Percentiles rank a stretch among this genome's conserved stretches.
phyloP scores from a whole-genome alignment of 1,284 basidiomycete genomes.

The Farysia itapuensis region DNA sequence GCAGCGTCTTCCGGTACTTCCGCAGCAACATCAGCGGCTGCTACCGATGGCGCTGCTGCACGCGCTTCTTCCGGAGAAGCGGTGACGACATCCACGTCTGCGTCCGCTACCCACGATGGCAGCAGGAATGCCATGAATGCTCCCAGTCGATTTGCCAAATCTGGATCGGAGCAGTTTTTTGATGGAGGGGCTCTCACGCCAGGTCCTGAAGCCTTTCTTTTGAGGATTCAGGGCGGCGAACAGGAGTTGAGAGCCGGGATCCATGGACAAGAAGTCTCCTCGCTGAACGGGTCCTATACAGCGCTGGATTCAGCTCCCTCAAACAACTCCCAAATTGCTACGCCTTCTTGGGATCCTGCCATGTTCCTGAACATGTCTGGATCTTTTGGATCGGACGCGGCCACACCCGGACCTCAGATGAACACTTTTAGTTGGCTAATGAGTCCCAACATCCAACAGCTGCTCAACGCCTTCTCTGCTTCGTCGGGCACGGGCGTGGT shows the following conservation, averaged over 20 bases:
- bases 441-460: constrained; percentile 47
- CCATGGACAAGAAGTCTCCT: constrained; percentile 43
- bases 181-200: constrained; percentile 48
- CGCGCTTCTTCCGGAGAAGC: constrained; percentile 1
- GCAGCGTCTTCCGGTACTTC: constrained; percentile 1
- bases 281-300: constrained; percentile 21
- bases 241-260: constrained; percentile 48
- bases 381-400: constrained; percentile 9
- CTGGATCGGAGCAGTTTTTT: constrained; percentile 41
- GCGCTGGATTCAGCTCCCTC: constrained; percentile 18
- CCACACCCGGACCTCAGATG: constrained; percentile 19
- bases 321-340: constrained; percentile 20
- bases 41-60: background rate
- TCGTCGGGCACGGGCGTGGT: constrained; percentile 20
- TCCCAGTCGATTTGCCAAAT: constrained; percentile 38
- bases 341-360: constrained; percentile 26
- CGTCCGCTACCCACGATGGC: background rate
- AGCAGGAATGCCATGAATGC: constrained; percentile 30
- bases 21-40: constrained; percentile 2
- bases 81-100: constrained; percentile 13
- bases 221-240: constrained; percentile 46
- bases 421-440: constrained; percentile 44
- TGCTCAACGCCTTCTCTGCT: constrained; percentile 31
- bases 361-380: constrained; percentile 26
- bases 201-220: constrained; percentile 49